Base-by-base conservation (phyloP, 108 stramenopile species). In the Mayamaea pseudoterrestris region DNA sequence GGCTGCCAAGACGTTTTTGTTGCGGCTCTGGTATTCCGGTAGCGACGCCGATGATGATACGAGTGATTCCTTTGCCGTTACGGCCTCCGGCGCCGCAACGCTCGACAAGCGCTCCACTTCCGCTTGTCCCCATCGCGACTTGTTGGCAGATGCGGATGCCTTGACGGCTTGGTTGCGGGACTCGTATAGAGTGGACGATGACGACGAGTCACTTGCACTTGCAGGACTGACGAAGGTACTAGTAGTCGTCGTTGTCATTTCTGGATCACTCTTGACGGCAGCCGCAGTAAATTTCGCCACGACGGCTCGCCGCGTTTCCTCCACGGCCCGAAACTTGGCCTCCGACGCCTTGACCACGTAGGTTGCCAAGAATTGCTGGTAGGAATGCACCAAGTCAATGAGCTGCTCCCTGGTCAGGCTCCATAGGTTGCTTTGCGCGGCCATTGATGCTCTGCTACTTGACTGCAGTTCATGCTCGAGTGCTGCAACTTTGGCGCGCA, bases 341-440 rank as follows among this genome's bases (percentile, higher is more conserved):
- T 74, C 50, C 50, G 82, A 80, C 22, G 85, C 60, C 24, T 76
- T 63, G 20, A 87, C 76, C 49, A 87, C 80, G 47, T 87, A 87
- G 35, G 77, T 69, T 20, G 70, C 57, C 75, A 87, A 78, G 43
- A 82, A 87, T 26, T 68, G 41, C 55, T 87, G 85, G 51, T 87
- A 87, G 11, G 58, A 42, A 11, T 35, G 39, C 23, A 87, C 25
- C 52, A 71, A 66, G 39, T 44, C 22, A 26, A 22, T 28, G 6
- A 71, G 35, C 49, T 76, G 49, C 31, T 65, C 63, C 41, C 60
- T 66, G 42, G 57, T 30, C 51, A 65, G 43, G 14, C 32, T 26
- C 12, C 12, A 8, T 9, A 21, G 13, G 3, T 16, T 49, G 31
- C 55, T 32, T 18, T 41, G 6, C 41, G 3, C 35, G 1, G 24